phyloP scores from a whole-genome alignment of 148 eudicot species.

The Cornus florida region DNA sequence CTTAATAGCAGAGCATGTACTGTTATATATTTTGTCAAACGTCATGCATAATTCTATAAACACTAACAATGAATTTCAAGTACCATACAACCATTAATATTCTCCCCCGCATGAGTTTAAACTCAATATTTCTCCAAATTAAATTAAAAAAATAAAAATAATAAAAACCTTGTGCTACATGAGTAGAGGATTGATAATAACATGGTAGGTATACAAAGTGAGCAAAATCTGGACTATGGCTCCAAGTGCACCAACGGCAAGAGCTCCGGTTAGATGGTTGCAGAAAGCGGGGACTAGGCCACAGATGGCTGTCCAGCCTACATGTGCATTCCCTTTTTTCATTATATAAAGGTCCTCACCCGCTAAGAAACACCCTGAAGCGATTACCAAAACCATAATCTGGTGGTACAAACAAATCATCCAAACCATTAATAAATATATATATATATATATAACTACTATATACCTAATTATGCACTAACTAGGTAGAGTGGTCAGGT shows the following conservation, averaged over 20 bases:
- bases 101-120: no score
- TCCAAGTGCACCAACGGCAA: background rate
- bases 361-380: conserved; percentile 5
- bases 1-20: no score
- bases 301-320: conserved; percentile 16
- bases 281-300: background rate
- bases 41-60: no score
- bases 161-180: background rate
- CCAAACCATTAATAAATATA: no score
- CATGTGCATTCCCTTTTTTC: conserved; percentile 8
- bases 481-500: no score
- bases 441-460: no score
- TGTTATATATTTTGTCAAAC: no score
- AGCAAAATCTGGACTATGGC: background rate
- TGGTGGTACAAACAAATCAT: conserved; percentile 2
- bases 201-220: background rate
- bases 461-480: no score
- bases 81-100: no score
- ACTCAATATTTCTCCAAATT: no score
- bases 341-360: background rate
- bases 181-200: background rate
- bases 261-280: conserved; percentile 5
- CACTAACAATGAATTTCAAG: no score
- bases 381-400: background rate
- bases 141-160: no score